Evolutionary conservation across 352 stramenopile genomes (phyloP).

Genomic region (Phytophthora agathidicida): DNA sequence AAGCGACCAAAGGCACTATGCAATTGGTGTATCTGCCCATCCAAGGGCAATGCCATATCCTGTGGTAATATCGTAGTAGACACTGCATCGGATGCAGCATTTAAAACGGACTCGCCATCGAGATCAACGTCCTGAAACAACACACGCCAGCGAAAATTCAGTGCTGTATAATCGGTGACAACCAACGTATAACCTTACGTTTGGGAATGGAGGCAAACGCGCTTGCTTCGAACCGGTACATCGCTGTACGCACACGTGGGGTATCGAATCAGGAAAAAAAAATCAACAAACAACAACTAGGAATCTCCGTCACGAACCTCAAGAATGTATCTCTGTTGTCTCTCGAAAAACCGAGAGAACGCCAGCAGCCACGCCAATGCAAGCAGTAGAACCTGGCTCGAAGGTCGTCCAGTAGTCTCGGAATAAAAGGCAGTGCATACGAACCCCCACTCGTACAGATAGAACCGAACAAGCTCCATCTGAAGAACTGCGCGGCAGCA

Average conservation of each 20-base stretch:
- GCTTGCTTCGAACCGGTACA: slow-evolving; percentile 18
- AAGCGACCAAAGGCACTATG: slow-evolving; percentile 54
- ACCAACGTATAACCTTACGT: slow-evolving; percentile 26
- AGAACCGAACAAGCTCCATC: slow-evolving; percentile 58
- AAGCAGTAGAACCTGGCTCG: slow-evolving; percentile 54
- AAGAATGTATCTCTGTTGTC: slow-evolving; percentile 48
- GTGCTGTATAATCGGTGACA: background rate
- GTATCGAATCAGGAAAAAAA: no score
- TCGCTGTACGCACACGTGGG: no score
- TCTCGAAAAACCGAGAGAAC: slow-evolving; percentile 55
- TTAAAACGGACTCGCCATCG: slow-evolving; percentile 3
- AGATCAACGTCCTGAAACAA: slow-evolving; percentile 38
- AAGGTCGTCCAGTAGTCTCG: background rate
- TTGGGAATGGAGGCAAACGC: slow-evolving; percentile 45
- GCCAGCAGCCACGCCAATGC: slow-evolving; percentile 59
- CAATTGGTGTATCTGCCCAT: slow-evolving; percentile 44
- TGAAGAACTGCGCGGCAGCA: slow-evolving; percentile 26
- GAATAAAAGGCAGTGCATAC: slow-evolving; percentile 52
- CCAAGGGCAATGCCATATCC: slow-evolving; percentile 5
- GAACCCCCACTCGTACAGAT: slow-evolving; percentile 77
- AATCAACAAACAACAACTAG: background rate
- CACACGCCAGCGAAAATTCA: background rate
- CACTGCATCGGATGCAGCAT: slow-evolving; percentile 7
- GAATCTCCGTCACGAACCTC: slow-evolving; percentile 18
- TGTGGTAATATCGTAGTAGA: background rate